Conservation (phyloP, 371 early-diverging fungal genomes). For the Mortierella sp. region DNA sequence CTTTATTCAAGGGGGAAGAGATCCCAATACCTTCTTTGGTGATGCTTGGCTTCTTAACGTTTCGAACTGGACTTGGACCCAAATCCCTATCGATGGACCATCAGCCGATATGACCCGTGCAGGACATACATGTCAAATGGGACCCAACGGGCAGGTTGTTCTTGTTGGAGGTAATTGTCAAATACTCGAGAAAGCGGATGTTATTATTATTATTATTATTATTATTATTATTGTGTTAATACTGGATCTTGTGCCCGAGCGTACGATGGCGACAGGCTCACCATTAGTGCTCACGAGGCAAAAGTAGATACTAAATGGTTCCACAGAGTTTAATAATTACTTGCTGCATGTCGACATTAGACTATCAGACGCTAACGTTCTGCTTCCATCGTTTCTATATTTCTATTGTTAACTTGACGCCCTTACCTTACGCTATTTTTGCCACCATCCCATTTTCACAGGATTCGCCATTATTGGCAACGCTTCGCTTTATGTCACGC, state of each 20-base stretch:
- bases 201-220: not conserved
- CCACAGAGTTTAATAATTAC: not conserved
- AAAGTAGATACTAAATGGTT: not conserved
- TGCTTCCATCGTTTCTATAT: not conserved
- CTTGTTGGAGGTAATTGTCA: slow-evolving; percentile 46
- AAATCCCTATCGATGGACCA: slow-evolving; percentile 16
- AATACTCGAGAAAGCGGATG: not conserved
- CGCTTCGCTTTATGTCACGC: slow-evolving; percentile 2
- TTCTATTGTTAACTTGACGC: slow-evolving; percentile 2
- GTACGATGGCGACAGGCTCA: not conserved
- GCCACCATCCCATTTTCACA: not conserved
- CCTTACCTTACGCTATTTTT: not conserved
- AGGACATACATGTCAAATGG: slow-evolving; percentile 44
- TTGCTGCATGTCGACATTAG: not conserved
- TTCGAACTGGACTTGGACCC: slow-evolving; percentile 26
- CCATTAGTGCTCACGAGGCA: not conserved
- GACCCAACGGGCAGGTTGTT: slow-evolving; percentile 43
- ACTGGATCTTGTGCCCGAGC: not conserved
- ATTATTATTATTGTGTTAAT: not conserved
- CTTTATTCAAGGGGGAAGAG: slow-evolving; percentile 40
- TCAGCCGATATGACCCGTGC: slow-evolving; percentile 22
- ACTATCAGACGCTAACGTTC: not conserved
- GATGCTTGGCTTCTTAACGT: slow-evolving; percentile 47
- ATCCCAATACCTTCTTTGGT: not conserved
- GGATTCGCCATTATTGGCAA: slow-evolving; percentile 2